Evolutionary conservation across 1,284 basidiomycete species (phyloP).

Genomic region (Inonotus hispidus): DNA sequence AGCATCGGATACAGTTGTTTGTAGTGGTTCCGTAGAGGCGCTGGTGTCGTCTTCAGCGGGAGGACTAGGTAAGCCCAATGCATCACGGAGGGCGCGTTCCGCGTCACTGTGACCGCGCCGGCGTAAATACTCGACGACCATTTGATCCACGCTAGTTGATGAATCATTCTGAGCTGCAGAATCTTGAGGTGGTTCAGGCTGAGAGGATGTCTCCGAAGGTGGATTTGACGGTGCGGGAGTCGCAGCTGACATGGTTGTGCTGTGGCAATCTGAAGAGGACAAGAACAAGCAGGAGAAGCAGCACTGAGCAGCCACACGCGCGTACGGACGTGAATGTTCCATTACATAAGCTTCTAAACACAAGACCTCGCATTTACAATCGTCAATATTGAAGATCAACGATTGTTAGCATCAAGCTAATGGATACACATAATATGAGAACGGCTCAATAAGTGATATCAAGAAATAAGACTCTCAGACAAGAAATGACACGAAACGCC

Average conservation of each 20-base stretch:
- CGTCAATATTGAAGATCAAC: not conserved
- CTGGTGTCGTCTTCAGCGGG: conserved; percentile 52
- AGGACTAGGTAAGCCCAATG: conserved; percentile 47
- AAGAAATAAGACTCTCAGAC: not conserved
- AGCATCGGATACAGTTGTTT: conserved; percentile 42
- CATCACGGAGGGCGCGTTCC: conserved; percentile 68
- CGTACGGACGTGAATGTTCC: not conserved
- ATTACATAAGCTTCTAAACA: not conserved
- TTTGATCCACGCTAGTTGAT: conserved; percentile 41
- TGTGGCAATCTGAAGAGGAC: not conserved
- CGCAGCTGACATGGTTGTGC: conserved; percentile 35
- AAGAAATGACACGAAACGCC: not conserved
- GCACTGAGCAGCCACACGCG: not conserved
- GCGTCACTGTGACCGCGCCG: conserved; percentile 76
- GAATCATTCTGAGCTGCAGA: conserved; percentile 22
- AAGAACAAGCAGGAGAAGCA: not conserved
- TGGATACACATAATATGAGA: not conserved
- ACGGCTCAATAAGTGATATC: not conserved
- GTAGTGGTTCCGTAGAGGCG: conserved; percentile 28
- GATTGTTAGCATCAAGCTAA: conserved; percentile 14
- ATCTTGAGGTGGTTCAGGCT: conserved; percentile 28
- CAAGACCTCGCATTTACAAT: not conserved
- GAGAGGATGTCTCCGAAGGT: conserved; percentile 30
- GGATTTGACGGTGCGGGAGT: conserved; percentile 35
- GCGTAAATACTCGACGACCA: conserved; percentile 82